These are phyloP conservation scores for Arctostaphylos glauca DNA, from an alignment of 148 eudicot species.

Conservation along the genomic window DNA sequence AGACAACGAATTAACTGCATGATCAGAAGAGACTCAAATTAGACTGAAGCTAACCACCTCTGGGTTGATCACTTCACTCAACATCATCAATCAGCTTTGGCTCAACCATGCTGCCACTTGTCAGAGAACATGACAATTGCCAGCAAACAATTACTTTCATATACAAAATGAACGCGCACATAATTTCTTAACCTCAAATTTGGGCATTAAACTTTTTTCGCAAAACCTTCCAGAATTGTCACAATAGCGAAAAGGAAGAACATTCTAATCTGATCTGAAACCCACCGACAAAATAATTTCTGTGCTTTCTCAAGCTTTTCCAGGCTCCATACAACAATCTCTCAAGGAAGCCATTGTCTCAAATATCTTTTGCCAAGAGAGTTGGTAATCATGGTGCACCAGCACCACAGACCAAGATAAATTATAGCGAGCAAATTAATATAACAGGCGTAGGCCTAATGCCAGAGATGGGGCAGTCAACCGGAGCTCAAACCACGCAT, in stretches of 20 bases:
- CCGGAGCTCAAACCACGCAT: not conserved
- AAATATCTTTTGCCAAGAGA: not conserved
- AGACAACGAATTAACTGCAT: not conserved
- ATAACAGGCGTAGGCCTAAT: not conserved
- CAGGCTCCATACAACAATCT: not conserved
- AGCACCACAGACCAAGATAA: not conserved
- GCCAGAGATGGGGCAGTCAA: not conserved
- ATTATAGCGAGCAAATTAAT: not conserved
- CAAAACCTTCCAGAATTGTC: conserved; percentile 1
- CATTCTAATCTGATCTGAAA: not conserved
- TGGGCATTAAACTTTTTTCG: not conserved
- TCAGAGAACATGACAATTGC: not conserved
- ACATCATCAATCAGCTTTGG: not conserved
- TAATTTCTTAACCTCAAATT: not conserved
- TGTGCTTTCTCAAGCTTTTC: not conserved
- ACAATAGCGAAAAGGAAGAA: not conserved
- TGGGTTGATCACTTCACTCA: not conserved
- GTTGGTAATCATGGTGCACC: not conserved
- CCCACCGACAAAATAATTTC: not conserved
- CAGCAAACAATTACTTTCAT: not conserved
- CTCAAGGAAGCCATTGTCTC: not conserved
- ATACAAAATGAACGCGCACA: not conserved
- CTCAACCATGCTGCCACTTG: not conserved
- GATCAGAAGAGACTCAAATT: not conserved
- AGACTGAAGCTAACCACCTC: not conserved